Conservation (phyloP, 768 basidiomycete species). For the Phlebiopsis gigantea region DNA sequence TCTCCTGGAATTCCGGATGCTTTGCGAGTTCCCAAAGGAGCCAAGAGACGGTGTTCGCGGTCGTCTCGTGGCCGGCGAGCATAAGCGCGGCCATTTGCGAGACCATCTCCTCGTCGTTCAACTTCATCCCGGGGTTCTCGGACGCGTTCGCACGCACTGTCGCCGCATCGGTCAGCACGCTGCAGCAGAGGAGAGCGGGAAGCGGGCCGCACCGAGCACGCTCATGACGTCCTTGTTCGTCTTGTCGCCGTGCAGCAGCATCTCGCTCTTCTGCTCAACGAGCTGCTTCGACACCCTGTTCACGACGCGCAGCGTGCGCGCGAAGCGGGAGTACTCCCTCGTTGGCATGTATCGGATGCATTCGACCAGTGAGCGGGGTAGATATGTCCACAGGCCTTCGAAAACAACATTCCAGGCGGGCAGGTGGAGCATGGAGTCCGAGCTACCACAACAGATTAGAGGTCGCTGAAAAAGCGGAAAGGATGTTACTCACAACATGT, state of each 20-base stretch:
- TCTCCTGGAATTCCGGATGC: constrained; percentile 21
- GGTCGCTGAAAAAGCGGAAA: background rate
- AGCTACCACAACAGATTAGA: constrained; percentile 10
- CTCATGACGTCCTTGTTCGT: constrained; percentile 50
- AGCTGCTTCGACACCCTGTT: constrained; percentile 39
- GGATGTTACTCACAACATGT: constrained; percentile 15
- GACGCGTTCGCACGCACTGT: constrained; percentile 52
- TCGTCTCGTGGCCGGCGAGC: constrained; percentile 27
- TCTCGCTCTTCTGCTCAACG: constrained; percentile 42
- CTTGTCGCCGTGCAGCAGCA: constrained; percentile 39
- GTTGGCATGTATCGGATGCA: constrained; percentile 26
- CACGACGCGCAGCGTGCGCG: constrained; percentile 21
- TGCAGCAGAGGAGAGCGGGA: constrained; percentile 7
- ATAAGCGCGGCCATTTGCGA: constrained; percentile 18
- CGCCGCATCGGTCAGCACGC: background rate
- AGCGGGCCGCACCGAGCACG: constrained; percentile 38
- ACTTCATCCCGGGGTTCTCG: constrained; percentile 34
- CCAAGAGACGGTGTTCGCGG: constrained; percentile 27
- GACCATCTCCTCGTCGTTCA: constrained; percentile 28
- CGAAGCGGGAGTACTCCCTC: constrained; percentile 25
- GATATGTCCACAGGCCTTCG: constrained; percentile 23
- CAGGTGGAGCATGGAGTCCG: constrained; percentile 25
- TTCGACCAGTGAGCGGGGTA: constrained; percentile 23
- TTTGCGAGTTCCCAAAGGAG: constrained; percentile 25
- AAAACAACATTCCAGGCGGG: constrained; percentile 21